Conservation (phyloP, 139 green algal species). For the Chlorella sp. region DNA sequence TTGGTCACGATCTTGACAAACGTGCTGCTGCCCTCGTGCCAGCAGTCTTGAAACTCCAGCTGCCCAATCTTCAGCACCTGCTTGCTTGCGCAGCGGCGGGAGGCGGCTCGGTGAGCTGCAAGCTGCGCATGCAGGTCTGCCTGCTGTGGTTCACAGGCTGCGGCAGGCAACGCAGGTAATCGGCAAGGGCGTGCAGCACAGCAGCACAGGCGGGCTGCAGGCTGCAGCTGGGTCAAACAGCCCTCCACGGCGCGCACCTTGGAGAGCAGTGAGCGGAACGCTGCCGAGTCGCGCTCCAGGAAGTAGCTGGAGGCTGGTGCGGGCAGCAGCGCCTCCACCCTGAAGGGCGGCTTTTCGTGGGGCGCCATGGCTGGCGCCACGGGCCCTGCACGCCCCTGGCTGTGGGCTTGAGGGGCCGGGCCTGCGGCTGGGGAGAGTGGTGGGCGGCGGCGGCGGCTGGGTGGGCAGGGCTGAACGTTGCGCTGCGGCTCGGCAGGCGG, state of each 20-base stretch:
- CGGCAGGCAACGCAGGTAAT: not conserved
- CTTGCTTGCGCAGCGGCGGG: not conserved
- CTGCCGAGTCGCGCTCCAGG: slow-evolving; percentile 45
- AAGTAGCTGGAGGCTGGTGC: slow-evolving; percentile 28
- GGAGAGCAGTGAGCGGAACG: slow-evolving; percentile 38
- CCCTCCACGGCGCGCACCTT: slow-evolving; percentile 8
- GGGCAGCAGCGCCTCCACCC: slow-evolving; percentile 21
- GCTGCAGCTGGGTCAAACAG: no score
- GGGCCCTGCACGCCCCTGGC: no score
- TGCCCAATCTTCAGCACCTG: slow-evolving; percentile 32
- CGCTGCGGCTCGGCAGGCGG: no score
- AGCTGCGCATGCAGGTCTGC: not conserved
- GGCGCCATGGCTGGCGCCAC: not conserved
- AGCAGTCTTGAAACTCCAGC: slow-evolving; percentile 36
- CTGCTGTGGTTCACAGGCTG: not conserved
- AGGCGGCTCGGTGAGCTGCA: not conserved
- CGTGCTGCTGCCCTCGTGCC: slow-evolving; percentile 26
- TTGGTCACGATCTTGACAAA: slow-evolving; percentile 51
- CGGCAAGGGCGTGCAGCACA: not conserved
- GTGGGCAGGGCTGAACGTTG: no score
- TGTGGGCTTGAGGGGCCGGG: no score
- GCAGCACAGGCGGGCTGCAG: not conserved
- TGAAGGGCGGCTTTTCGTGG: not conserved
- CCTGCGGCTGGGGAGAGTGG: no score
- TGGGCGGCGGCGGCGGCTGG: no score